Evolutionary conservation across 306 rosid species (phyloP).

Genomic region (Fragaria nilgerrensis): DNA sequence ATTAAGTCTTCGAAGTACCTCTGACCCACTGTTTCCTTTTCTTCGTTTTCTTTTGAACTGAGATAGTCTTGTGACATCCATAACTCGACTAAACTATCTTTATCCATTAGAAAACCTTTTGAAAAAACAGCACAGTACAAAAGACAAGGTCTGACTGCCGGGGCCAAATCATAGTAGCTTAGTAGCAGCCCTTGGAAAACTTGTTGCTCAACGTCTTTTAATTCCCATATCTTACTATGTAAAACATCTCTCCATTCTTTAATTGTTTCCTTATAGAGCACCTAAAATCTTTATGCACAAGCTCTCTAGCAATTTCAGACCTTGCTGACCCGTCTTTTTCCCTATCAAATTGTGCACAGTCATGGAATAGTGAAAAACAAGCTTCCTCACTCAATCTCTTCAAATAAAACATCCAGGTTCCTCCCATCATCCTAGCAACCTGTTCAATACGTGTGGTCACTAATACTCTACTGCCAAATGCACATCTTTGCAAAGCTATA

Average conservation of each 20-base stretch:
- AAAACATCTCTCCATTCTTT: conserved; percentile 11
- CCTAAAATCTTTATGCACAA: conserved; percentile 15
- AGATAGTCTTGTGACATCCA: neutral
- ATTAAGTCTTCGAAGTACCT: neutral
- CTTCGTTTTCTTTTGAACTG: neutral
- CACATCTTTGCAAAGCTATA: neutral
- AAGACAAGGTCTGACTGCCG: neutral
- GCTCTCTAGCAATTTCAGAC: neutral
- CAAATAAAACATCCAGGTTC: neutral
- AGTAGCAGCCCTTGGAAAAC: neutral
- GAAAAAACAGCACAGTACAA: neutral
- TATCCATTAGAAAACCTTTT: neutral
- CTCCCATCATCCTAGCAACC: neutral
- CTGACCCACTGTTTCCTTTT: neutral
- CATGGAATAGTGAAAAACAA: neutral
- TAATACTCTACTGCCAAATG: neutral
- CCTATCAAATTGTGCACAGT: neutral
- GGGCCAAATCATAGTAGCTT: neutral
- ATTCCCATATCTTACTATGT: neutral
- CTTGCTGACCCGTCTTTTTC: neutral
- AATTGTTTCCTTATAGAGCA: neutral
- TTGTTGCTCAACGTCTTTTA: neutral
- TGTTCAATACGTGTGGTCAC: neutral
- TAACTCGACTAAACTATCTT: neutral
- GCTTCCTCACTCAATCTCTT: neutral